Evolutionary conservation across 2,329 filamentous ascomycete genomes (phyloP).

Genomic region (Aspergillus luchuensis): DNA sequence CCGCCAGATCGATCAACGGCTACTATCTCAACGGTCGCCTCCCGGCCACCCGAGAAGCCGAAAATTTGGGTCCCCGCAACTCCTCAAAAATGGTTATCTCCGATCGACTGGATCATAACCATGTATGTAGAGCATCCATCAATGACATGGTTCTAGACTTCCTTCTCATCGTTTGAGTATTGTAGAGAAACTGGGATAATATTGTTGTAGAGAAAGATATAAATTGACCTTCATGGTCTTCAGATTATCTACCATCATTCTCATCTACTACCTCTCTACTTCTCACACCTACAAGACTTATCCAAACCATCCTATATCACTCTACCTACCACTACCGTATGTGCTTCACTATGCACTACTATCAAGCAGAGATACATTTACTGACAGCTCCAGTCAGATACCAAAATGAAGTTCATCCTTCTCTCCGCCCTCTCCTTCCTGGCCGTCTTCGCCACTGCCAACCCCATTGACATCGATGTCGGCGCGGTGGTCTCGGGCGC

Average conservation of each 20-base stretch:
- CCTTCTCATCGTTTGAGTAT: too few relatives aligned
- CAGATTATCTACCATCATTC: too few relatives aligned
- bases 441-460: not conserved
- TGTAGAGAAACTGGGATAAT: too few relatives aligned
- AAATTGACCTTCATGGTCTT: too few relatives aligned
- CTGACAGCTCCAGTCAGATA: too few relatives aligned
- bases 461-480: not conserved
- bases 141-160: not conserved
- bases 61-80: not conserved
- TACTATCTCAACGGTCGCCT: too few relatives aligned
- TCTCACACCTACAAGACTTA: too few relatives aligned
- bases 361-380: not conserved
- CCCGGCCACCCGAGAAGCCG: not conserved
- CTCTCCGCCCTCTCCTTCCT: conserved; percentile 4
- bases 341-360: too few relatives aligned
- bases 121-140: not conserved
- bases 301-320: not conserved
- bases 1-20: too few relatives aligned
- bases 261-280: too few relatives aligned
- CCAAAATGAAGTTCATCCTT: conserved; percentile 2
- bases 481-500: not conserved
- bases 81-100: not conserved
- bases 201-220: too few relatives aligned
- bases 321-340: not conserved
- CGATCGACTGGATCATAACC: not conserved